Base-by-base conservation (phyloP, 2,329 filamentous ascomycete genomes). In the Colletotrichum orbiculare region DNA sequence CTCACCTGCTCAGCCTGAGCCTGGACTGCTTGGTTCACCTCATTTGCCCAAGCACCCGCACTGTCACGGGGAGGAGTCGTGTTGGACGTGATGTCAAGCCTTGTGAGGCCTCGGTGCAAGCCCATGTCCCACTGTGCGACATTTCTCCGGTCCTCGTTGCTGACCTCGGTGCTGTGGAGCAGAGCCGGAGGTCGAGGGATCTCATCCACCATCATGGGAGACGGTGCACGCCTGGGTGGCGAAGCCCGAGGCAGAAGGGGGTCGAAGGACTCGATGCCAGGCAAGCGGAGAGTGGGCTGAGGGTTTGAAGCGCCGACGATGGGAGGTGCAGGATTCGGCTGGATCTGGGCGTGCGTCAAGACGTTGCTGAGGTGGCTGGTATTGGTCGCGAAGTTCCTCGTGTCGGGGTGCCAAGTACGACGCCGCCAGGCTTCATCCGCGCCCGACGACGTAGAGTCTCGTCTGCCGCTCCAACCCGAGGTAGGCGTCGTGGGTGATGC, bases 181-280 rank as follows among this genome's bases (percentile, higher is more conserved):
- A 76, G 69, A 0, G 78, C 57, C 13, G 80, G 69, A 54, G 77
- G 77, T 74, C 78, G 70, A 65, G 78, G 39, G 67, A 78, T 57
- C 71, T 85, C 75, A 69, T 97, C 93, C 9, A 94, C 79, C 73
- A 91, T 86, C 92, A 96, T 94, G 0, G 93, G 92, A 56, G 92
- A 94, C 2, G 87, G 83, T 58, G 85, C 85, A 50, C 90, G 87
- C 53, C 87, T 85, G 1, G 87, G 85, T 8, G 90, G 88, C 0
- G 91, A 87, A 11, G 88, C 85, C 17, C 85, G 86, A 63, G 86
- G 85, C 34, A 88, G 90, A 33, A 92, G 82, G 60, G 92, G 89
- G 72, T 95, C 93, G 71, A 97, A 97, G 13, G 93, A 96, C 75
- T 97, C 93, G 69, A 97, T 97, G 12, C 94, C 94, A 1, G 94